phyloP scores from a whole-genome alignment of 257 asterid species.

The Solanum bulbocastanum region DNA sequence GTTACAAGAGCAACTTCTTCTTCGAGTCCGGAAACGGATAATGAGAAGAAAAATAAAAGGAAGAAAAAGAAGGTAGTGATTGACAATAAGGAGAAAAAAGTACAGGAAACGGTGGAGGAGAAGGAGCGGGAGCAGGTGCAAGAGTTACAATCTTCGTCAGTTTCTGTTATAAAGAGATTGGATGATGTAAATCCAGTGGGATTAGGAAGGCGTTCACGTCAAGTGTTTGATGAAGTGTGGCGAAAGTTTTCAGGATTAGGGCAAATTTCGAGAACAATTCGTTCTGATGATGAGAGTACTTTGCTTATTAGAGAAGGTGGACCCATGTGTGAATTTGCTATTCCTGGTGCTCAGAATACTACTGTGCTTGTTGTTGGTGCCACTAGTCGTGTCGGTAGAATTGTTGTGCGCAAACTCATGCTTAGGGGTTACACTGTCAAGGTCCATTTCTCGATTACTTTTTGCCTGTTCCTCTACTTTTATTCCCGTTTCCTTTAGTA shows the following conservation, averaged over 20 bases:
- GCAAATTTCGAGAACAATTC: conserved; percentile 71
- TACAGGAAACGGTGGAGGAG: neutral
- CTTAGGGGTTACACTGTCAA: conserved; percentile 92
- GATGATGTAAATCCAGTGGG: conserved; percentile 97
- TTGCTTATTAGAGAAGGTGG: conserved; percentile 72
- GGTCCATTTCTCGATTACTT: conserved; percentile 22
- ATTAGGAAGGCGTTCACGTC: conserved; percentile 77
- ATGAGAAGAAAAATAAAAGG: conserved; percentile 28
- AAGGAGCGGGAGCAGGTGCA: neutral
- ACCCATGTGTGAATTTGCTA: conserved; percentile 89
- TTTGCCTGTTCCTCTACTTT: neutral
- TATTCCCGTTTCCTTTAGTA: neutral
- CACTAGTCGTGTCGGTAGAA: conserved; percentile 94
- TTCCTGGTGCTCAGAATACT: conserved; percentile 97
- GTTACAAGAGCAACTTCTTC: neutral
- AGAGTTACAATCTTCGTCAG: conserved; percentile 11
- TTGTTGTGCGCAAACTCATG: conserved; percentile 90
- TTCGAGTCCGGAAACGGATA: conserved; percentile 1
- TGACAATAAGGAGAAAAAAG: neutral
- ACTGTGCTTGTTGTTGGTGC: conserved; percentile 93
- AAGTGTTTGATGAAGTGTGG: conserved; percentile 93
- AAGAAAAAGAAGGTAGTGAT: conserved; percentile 34
- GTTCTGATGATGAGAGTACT: conserved; percentile 53
- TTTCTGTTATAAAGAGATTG: conserved; percentile 50
- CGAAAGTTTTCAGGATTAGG: conserved; percentile 92